These are phyloP conservation scores for Melanomma pulvis-pyrius DNA, from an alignment of 495 filamentous ascomycete species.

Conservation along the genomic window DNA sequence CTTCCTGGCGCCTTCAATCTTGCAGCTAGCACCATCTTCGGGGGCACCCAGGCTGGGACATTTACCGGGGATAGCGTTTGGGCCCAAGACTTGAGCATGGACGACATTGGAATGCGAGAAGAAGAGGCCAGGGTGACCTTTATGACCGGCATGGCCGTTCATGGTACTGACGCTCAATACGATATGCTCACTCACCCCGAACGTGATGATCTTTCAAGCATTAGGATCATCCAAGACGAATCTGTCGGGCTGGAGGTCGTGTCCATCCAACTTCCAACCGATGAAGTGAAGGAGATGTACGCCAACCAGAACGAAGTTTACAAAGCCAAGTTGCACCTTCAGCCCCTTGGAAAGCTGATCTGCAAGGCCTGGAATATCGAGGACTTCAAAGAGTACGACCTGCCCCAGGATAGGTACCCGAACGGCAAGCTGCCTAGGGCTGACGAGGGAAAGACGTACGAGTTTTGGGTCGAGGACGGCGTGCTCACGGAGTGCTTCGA, in stretches of 20 bases:
- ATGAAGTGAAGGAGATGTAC: conserved; percentile 52
- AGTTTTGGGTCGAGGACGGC: conserved; percentile 70
- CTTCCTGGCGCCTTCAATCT: conserved; percentile 78
- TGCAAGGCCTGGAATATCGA: conserved; percentile 40
- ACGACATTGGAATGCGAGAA: conserved; percentile 34
- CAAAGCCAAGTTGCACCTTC: conserved; percentile 30
- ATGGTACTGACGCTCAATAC: conserved; percentile 44
- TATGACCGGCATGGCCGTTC: conserved; percentile 45
- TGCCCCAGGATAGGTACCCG: conserved; percentile 34
- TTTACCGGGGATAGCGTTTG: conserved; percentile 45
- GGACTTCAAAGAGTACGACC: conserved; percentile 40
- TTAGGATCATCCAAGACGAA: conserved; percentile 47
- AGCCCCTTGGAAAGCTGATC: conserved; percentile 44
- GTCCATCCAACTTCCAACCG: conserved; percentile 48
- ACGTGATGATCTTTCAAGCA: conserved; percentile 9
- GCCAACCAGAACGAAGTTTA: conserved; percentile 35
- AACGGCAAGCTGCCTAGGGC: conserved; percentile 23
- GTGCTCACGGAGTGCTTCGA: conserved; percentile 63
- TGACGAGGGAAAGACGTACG: conserved; percentile 48
- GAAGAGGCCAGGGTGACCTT: conserved; percentile 46
- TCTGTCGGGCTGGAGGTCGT: conserved; percentile 62
- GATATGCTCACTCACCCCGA: conserved; percentile 2
- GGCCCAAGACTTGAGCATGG: conserved; percentile 24
- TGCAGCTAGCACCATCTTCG: conserved; percentile 63
- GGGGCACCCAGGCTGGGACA: conserved; percentile 51